Conservation (phyloP, 2,329 filamentous ascomycete genomes). For the Juglanconis oblonga region DNA sequence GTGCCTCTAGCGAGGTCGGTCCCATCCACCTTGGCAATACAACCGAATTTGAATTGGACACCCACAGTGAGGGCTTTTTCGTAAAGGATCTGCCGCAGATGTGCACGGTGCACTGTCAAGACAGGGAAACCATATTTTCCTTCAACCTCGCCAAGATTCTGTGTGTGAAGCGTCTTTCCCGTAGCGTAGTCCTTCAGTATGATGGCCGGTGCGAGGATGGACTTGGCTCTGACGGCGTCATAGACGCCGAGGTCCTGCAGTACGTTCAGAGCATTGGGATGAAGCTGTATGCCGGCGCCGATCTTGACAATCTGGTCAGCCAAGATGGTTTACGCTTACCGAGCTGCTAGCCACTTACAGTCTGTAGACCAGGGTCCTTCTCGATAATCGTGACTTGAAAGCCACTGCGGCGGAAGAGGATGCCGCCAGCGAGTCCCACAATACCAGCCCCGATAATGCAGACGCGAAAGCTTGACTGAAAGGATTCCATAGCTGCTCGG, state of each 20-base stretch:
- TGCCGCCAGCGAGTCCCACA: conserved; percentile 20
- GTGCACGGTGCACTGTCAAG: conserved; percentile 21
- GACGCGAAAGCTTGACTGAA: conserved; percentile 8
- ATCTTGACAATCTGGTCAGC: background rate
- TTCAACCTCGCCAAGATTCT: conserved; percentile 15
- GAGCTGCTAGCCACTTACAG: conserved; percentile 15
- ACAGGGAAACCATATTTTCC: conserved; percentile 19
- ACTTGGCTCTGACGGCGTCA: conserved; percentile 18
- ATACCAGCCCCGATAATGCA: conserved; percentile 23
- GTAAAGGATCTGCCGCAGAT: conserved; percentile 22
- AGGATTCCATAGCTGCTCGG: background rate
- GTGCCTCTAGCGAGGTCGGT: conserved; percentile 14
- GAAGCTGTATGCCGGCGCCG: conserved; percentile 23
- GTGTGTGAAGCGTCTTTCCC: conserved; percentile 21
- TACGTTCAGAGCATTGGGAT: conserved; percentile 22
- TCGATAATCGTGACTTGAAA: conserved; percentile 23
- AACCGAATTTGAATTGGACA: conserved; percentile 19
- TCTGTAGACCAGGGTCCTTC: conserved; percentile 17
- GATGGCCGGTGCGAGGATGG: conserved; percentile 17
- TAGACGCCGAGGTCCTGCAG: conserved; percentile 21
- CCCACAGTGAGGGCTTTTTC: conserved; percentile 20
- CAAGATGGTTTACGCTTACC: no score
- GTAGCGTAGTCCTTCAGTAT: conserved; percentile 21
- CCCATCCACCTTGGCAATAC: conserved; percentile 12
- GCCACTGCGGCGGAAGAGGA: conserved; percentile 21